Percentiles rank a stretch among this genome's conserved stretches.
phyloP scores from a whole-genome alignment of 441 rosid genomes.

The Erysimum pusillum region DNA sequence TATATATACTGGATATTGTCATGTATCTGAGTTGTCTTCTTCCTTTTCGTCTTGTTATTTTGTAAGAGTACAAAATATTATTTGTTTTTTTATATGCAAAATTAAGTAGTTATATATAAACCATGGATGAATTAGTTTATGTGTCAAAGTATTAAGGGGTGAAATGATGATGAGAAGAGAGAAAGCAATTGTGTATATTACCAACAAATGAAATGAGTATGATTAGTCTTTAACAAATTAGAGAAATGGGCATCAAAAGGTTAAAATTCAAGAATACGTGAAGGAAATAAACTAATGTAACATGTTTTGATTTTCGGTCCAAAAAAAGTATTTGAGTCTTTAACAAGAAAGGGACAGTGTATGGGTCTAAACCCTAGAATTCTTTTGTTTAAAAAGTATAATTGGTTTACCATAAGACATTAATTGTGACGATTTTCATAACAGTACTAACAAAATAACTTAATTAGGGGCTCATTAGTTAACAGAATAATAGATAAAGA shows the following conservation, averaged over 20 bases:
- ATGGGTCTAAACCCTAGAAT: too few species aligned
- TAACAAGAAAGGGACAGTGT: too few species aligned
- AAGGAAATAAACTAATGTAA: too few species aligned
- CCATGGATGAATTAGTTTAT: background rate
- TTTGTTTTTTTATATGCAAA: background rate
- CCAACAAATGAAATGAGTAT: background rate
- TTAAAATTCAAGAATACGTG: too few species aligned
- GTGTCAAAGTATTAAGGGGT: background rate
- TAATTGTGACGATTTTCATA: too few species aligned
- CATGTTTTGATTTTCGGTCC: too few species aligned
- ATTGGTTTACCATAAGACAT: too few species aligned
- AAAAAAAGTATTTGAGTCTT: too few species aligned
- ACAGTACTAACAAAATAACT: too few species aligned
- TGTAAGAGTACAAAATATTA: background rate
- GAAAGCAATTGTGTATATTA: background rate
- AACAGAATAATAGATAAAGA: too few species aligned
- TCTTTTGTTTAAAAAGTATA: too few species aligned
- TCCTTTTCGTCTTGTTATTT: background rate
- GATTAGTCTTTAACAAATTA: background rate
- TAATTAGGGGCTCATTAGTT: too few species aligned
- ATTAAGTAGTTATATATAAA: background rate
- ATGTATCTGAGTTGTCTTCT: background rate
- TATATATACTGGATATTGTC: conserved; percentile 25
- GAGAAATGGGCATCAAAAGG: background rate
- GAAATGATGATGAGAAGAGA: background rate